These are phyloP conservation scores for Aciculoconidium aculeatum DNA, from an alignment of 805 yeast genomes.

Conservation along the genomic window DNA sequence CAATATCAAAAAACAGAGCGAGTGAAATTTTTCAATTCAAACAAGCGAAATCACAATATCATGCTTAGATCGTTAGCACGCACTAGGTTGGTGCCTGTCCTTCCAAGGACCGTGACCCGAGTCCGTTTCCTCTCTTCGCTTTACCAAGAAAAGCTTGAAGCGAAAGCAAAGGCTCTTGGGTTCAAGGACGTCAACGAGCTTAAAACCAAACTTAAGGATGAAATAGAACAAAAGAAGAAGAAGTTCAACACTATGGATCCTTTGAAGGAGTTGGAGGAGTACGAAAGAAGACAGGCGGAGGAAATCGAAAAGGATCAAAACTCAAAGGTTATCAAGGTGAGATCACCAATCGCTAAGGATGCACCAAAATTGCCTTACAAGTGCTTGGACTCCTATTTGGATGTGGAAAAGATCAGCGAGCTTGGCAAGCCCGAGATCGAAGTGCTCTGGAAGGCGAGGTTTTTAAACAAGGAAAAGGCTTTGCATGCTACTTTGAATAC, in stretches of 20 bases:
- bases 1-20: too few relatives aligned
- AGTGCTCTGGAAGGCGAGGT: conserved; percentile 84
- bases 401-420: conserved; percentile 54
- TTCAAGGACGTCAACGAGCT: conserved; percentile 49
- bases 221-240: conserved; percentile 49
- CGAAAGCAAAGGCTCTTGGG: conserved; percentile 32
- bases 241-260: conserved; percentile 65
- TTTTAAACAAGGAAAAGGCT: conserved; percentile 51
- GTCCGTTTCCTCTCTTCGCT: too few relatives aligned
- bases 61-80: too few relatives aligned
- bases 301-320: conserved; percentile 18
- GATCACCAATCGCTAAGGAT: conserved; percentile 31
- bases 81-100: too few relatives aligned
- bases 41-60: too few relatives aligned
- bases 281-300: conserved; percentile 35
- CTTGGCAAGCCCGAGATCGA: conserved; percentile 64
- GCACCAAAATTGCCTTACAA: conserved; percentile 52
- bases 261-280: conserved; percentile 56
- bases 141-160: conserved; percentile 29
- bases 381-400: conserved; percentile 65
- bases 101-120: too few relatives aligned
- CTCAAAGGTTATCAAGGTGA: conserved; percentile 23
- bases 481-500: conserved; percentile 60
- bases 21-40: too few relatives aligned
- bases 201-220: conserved; percentile 54